Evolutionary conservation across 1,284 basidiomycete genomes (phyloP).

Genomic region (Apiotrichum mycotoxinovorans): DNA sequence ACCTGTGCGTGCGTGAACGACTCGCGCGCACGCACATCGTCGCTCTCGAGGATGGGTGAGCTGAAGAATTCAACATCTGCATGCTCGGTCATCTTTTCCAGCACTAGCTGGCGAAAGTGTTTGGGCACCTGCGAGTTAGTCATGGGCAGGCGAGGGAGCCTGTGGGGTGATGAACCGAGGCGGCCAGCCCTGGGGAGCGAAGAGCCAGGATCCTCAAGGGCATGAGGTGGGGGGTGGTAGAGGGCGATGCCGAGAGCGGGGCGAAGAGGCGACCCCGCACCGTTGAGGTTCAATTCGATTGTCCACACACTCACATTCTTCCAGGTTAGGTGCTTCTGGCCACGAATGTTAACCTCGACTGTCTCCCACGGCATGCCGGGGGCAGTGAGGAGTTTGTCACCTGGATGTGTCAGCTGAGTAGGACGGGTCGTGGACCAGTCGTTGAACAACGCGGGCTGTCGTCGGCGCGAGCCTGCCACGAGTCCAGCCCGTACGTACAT

Average conservation of each 20-base stretch:
- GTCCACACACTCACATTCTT: constrained; percentile 38
- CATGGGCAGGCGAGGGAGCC: neutral
- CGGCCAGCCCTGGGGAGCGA: too few species aligned
- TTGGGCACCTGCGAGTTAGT: constrained; percentile 21
- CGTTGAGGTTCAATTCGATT: too few species aligned
- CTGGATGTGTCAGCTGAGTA: neutral
- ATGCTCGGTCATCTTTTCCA: constrained; percentile 20
- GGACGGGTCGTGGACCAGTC: too few species aligned
- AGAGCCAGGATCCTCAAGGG: too few species aligned
- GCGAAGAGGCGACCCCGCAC: too few species aligned
- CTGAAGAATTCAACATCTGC: constrained; percentile 27
- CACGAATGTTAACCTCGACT: constrained; percentile 28
- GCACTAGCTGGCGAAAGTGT: constrained; percentile 33
- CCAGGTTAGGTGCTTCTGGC: constrained; percentile 28
- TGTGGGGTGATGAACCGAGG: too few species aligned
- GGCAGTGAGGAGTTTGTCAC: constrained; percentile 26
- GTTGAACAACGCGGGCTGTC: too few species aligned
- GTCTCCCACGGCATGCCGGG: constrained; percentile 37
- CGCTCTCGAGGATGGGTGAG: constrained; percentile 15
- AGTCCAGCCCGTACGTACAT: too few species aligned
- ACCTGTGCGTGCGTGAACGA: constrained; percentile 30
- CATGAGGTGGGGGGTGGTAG: too few species aligned
- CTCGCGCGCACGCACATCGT: constrained; percentile 6
- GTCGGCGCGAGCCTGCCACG: too few species aligned
- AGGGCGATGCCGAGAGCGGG: too few species aligned